These are phyloP conservation scores for Phialophora tarda DNA, from an alignment of 2,329 filamentous ascomycete species.

Conservation along the genomic window DNA sequence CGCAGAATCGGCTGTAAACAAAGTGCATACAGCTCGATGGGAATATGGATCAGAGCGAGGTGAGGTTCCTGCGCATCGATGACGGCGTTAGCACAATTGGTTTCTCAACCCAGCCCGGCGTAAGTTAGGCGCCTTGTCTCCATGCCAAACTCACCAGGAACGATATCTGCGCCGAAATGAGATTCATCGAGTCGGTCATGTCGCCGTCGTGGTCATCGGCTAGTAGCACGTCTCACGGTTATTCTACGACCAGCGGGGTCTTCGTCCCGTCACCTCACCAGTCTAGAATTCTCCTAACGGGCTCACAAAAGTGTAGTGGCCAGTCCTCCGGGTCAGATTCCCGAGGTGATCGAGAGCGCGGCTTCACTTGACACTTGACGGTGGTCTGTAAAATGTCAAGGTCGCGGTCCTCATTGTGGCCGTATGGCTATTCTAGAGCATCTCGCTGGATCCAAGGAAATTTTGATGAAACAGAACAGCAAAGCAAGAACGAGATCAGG, in stretches of 20 bases:
- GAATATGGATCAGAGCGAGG: conserved; percentile 88
- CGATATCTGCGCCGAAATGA: conserved; percentile 40
- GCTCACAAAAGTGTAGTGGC: not conserved
- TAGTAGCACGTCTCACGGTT: not conserved
- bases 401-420: conserved; percentile 14
- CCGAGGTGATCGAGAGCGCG: not conserved
- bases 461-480: not conserved
- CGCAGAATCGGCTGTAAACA: conserved; percentile 88
- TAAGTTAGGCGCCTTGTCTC: not conserved
- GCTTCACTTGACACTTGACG: conserved; percentile 20
- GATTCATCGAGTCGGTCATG: conserved; percentile 40
- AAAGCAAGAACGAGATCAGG: not conserved
- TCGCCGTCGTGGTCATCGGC: conserved; percentile 4
- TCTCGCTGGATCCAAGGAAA: not conserved
- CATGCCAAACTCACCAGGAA: conserved; percentile 36
- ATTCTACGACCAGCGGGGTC: not conserved
- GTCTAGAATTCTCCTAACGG: not conserved
- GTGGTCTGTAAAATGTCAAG: conserved; percentile 29
- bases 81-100: not conserved
- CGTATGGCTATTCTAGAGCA: not conserved
- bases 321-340: not conserved
- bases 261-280: not conserved
- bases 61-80: conserved; percentile 71
- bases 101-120: not conserved
- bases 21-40: conserved; percentile 73